These are phyloP conservation scores for Jacaranda mimosifolia DNA, from an alignment of 257 asterid species.

Conservation along the genomic window DNA sequence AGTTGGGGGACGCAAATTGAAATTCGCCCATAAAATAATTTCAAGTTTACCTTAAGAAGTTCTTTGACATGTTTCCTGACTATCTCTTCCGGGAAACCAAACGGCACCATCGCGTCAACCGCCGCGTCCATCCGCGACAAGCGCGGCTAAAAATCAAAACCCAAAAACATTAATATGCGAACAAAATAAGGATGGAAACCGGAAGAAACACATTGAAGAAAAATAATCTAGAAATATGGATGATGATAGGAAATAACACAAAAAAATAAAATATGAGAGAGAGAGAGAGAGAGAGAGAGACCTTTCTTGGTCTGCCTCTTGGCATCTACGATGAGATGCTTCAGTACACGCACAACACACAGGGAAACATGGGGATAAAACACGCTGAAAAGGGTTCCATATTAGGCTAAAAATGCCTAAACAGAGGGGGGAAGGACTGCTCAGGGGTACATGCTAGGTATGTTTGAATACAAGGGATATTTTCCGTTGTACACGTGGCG, in stretches of 20 bases:
- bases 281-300: not conserved
- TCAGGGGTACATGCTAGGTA: not conserved
- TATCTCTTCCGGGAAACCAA: constrained; percentile 45
- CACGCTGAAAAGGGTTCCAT: not conserved
- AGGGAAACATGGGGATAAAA: not conserved
- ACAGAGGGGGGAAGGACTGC: not conserved
- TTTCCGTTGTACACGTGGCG: not conserved
- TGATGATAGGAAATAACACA: not conserved
- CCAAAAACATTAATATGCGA: not conserved
- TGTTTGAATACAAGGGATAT: too few relatives aligned
- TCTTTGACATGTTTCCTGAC: constrained; percentile 40
- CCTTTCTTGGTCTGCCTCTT: constrained; percentile 45
- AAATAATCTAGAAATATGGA: not conserved
- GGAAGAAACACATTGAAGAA: not conserved
- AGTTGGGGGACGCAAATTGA: too few relatives aligned
- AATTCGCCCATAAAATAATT: too few relatives aligned
- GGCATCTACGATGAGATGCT: constrained; percentile 15
- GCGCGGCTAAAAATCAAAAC: constrained; percentile 46
- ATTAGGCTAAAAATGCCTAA: not conserved
- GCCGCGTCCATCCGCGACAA: constrained; percentile 70
- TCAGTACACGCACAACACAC: constrained; percentile 24
- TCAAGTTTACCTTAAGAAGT: constrained; percentile 53
- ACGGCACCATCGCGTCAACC: constrained; percentile 61
- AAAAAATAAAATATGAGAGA: too few relatives aligned
- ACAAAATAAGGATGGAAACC: not conserved